Base-by-base conservation (phyloP, 2,329 filamentous ascomycete genomes). In the Camillea tinctor region DNA sequence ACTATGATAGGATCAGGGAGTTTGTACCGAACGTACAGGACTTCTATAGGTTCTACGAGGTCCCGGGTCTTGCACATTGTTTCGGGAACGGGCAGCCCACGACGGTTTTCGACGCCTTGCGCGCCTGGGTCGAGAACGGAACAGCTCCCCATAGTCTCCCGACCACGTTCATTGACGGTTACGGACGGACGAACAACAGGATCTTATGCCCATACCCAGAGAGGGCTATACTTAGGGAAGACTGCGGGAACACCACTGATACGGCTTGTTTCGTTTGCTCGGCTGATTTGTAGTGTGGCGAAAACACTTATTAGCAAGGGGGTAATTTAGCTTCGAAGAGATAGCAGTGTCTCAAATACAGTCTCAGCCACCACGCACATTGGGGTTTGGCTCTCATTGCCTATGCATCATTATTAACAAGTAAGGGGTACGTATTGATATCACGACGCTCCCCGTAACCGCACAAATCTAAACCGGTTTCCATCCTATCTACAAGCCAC, bases 41-140 rank as follows among this genome's bases (percentile, higher is more conserved):
- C 36, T 67, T 66, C 48, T 67, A 63, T 52, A 55, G 63, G 1
- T 58, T 60, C 15, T 69, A 62, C 49, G 60, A 64, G 30, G 62
- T 65, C 4, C 67, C 66, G 2, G 64, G 64, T 0, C 59, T 68
- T 2, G 55, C 40, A 2, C 67, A 69, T 52, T 69, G 64, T 55
- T 64, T 58, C 11, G 64, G 64, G 6, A 62, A 64, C 23, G 60
- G 57, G 13, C 60, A 62, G 53, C 66, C 64, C n/a, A 56, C 54
- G 2, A 50, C 36, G 1, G 57, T 65, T 17, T 68, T 68, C 44
- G 54, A 61, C 23, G 55, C 58, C 15, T 19, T 68, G 17, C 51
- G 61, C 23, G 52, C 21, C 0, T 68, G 66, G 64, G 64, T 65
- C 5, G 66, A 66, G 21, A 64, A 66, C 40, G 66, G 61, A 7